Evolutionary conservation across 306 rosid genomes (phyloP), one percentile per base, ranked within the genome.

Genomic region (Medicago arabica): DNA sequence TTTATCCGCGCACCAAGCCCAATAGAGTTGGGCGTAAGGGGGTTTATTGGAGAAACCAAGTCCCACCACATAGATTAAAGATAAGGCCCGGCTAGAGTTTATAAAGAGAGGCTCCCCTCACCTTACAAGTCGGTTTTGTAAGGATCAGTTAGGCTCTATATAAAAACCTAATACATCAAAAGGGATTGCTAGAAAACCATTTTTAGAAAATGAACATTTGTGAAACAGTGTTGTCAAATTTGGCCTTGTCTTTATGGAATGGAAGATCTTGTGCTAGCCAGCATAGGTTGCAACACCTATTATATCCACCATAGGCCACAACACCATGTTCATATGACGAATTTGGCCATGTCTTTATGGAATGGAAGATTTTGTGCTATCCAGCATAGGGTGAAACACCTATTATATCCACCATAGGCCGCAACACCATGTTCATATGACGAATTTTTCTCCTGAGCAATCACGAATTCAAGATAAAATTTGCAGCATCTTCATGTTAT

Each of bases 191-290:
- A 2, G 36, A 63, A 66, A 60, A 12, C 17, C 40, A 23, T 21
- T 21, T 38, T 49, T 25, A 39, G 68, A 75, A 61, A 69, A 63
- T 63, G 34, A 40, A 75, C 19, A 60, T 38, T 9, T 58, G 54
- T 51, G 53, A 14, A 69, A 59, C 28, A 10, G 17, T 59, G 65
- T 59, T 23, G 39, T 28, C 65, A 59, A 25, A 61, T 28, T 28
- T 61, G 12, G 43, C 43, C 67, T 2, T 28, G 17, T 4, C 11
- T 60, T 28, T 60, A 60, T 14, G 67, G 17, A 28, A 28, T 15
- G 8, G 43, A 1, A 17, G 41, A 60, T 60, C 31, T 60, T 60
- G 19, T 28, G 41, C 67, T 60, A 7, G 66, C 40, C 1, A 1
- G 18, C 12, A 31, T 28, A 60, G 67, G 67, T 12, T 60, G 43